Percentiles rank a stretch among this genome's conserved stretches.
These are phyloP conservation scores for Tulasnella sp. DNA, from an alignment of 768 basidiomycete species.

Conservation along the genomic window DNA sequence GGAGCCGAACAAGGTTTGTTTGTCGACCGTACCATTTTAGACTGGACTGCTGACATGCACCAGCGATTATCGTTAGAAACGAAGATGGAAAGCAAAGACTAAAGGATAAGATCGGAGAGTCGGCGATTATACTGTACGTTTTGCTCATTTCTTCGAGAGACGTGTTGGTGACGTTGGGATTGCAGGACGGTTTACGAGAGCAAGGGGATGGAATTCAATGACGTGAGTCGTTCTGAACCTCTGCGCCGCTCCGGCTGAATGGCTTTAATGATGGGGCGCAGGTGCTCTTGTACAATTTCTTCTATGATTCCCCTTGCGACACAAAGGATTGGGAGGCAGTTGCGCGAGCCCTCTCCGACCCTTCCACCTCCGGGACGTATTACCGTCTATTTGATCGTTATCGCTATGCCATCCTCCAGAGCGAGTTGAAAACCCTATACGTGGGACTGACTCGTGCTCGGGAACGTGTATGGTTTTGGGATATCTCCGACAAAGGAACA, in stretches of 20 bases:
- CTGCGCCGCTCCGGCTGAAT: neutral
- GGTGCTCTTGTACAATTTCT: slow-evolving; percentile 67
- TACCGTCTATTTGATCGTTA: no score
- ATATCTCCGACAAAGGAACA: neutral
- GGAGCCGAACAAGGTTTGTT: neutral
- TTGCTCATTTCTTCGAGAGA: neutral
- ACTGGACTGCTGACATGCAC: neutral
- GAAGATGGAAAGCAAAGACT: neutral
- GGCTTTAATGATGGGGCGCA: no score
- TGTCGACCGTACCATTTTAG: neutral
- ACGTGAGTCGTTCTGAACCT: slow-evolving; percentile 29
- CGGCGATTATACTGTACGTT: neutral
- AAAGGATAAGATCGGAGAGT: neutral
- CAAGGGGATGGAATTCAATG: slow-evolving; percentile 57
- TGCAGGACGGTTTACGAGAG: slow-evolving; percentile 42
- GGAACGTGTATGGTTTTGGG: slow-evolving; percentile 16
- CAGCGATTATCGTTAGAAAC: slow-evolving; percentile 1
- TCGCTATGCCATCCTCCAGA: slow-evolving; percentile 11
- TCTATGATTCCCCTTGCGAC: slow-evolving; percentile 45
- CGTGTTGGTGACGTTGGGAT: neutral
- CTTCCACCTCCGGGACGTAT: no score
- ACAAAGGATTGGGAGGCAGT: slow-evolving; percentile 48
- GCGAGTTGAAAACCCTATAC: slow-evolving; percentile 17
- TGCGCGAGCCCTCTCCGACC: slow-evolving; percentile 21
- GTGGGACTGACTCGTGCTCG: slow-evolving; percentile 18